Evolutionary conservation across 2,329 filamentous ascomycete genomes (phyloP).

Genomic region (Colletotrichum cereale): DNA sequence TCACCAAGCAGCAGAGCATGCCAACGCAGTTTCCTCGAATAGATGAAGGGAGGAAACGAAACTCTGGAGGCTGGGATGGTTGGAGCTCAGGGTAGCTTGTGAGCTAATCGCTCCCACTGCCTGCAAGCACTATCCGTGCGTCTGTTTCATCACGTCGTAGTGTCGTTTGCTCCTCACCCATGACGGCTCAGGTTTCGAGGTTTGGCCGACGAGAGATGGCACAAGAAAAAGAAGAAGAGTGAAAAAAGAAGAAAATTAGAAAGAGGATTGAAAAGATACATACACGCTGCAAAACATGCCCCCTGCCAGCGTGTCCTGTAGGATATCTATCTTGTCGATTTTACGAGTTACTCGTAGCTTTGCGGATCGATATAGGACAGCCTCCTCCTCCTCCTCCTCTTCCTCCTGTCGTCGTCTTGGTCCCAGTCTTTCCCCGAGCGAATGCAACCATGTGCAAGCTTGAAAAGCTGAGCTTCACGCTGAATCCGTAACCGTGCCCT

Average conservation of each 20-base stretch:
- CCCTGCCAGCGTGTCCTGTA: slow-evolving; percentile 12
- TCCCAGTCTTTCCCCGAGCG: slow-evolving; percentile 24
- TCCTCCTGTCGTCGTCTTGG: slow-evolving; percentile 27
- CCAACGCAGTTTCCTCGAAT: slow-evolving; percentile 23
- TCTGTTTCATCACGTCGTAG: slow-evolving; percentile 32
- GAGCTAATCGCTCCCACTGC: slow-evolving; percentile 8
- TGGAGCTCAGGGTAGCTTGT: slow-evolving; percentile 6
- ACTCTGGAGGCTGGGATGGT: slow-evolving; percentile 1
- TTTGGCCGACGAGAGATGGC: neutral
- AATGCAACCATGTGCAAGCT: slow-evolving; percentile 15
- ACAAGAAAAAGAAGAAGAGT: neutral
- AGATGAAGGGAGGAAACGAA: neutral
- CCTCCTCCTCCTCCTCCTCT: neutral
- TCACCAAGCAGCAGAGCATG: slow-evolving; percentile 6
- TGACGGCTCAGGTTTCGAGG: slow-evolving; percentile 20
- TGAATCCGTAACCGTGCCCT: neutral
- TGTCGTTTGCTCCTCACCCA: slow-evolving; percentile 16
- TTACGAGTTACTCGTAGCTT: neutral
- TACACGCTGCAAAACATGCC: neutral
- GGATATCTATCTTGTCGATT: neutral
- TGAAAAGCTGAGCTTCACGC: neutral
- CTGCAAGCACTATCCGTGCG: slow-evolving; percentile 20
- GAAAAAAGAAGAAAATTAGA: neutral
- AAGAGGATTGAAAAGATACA: neutral
- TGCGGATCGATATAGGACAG: neutral